A percentile compares a stretch with the other conserved stretches of the same genome.
Evolutionary conservation across 179 eudicot species (phyloP).

Genomic region (Carnegiea gigantea): DNA sequence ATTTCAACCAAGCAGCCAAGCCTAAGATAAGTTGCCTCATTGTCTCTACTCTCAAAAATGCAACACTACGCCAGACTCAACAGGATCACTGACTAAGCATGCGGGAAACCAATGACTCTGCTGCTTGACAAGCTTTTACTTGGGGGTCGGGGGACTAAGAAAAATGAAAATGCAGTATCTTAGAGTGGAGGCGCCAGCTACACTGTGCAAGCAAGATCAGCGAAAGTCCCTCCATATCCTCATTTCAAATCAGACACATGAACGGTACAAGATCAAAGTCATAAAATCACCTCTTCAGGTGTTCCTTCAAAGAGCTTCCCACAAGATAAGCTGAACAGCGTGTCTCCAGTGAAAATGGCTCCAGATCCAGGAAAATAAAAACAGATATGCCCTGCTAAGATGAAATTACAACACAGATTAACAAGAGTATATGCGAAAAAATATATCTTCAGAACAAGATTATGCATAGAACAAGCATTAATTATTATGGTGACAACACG

Average conservation of each 20-base stretch:
- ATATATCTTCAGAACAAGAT: background rate
- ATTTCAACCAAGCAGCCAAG: background rate
- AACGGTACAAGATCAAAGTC: conserved; percentile 1
- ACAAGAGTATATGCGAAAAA: conserved; percentile 5
- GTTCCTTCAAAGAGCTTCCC: conserved; percentile 96
- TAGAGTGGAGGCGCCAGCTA: background rate
- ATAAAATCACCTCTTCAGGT: conserved; percentile 59
- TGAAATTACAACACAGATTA: background rate
- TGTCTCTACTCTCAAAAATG: too few relatives aligned
- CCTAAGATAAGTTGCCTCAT: background rate
- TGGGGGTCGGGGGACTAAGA: background rate
- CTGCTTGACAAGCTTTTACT: background rate
- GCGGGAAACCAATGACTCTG: background rate
- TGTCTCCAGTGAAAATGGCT: conserved; percentile 86
- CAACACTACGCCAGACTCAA: too few relatives aligned
- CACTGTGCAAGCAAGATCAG: background rate
- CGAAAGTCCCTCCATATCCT: background rate
- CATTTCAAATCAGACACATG: background rate
- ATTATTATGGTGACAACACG: background rate
- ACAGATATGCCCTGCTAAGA: conserved; percentile 74
- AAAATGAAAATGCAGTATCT: background rate
- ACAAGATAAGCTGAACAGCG: conserved; percentile 87
- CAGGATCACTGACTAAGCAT: too few relatives aligned
- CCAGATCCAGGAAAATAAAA: conserved; percentile 80
- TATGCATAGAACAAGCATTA: background rate